Evolutionary conservation across 352 stramenopile genomes (phyloP), one percentile per base, ranked within the genome.

Genomic region (Pythium aristosporum): DNA sequence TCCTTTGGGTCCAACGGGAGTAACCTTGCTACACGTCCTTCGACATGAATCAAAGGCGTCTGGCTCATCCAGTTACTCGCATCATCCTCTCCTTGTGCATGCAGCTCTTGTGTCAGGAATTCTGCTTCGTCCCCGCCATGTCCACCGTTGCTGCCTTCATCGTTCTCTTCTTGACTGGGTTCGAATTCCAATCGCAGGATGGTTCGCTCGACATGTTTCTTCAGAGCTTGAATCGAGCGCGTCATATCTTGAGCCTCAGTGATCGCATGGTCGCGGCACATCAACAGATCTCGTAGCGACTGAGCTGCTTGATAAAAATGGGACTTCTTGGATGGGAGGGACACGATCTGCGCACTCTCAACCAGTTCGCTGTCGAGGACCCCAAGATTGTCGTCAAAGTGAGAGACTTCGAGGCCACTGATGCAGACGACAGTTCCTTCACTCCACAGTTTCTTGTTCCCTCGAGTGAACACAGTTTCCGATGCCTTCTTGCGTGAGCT

Each of bases 321-420:
- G 7, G 80, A 89, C n/a, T 77, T 87, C 41, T 85, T 80, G 7
- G 80, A 85, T 9, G 80, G 80, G 50, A 73, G 75, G 7, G 78
- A 82, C n/a, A 84, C 54, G 9, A 87, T 68, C 43, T 82, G 71
- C 23, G 78, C 76, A 52, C 75, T 83, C 66, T 89, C 80, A 5
- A 80, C 73, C 46, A 88, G 42, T 4, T 78, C 63, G 51, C 81
- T 86, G 62, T 88, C 81, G 28, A 90, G 63, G 18, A 90, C 36
- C 11, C 65, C 68, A 12, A 90, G 59, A 54, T 75, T 69, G 32
- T 88, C 74, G 46, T 90, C 81, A 23, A 76, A 87, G 50, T 90
- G 81, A 30, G 81, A 90, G 12, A 90, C 50, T 48, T 88, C 77
- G 20, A 90, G 57, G 20, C 75, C 81, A 56, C 69, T 77, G 25